These are phyloP conservation scores for Teratosphaeria epicoccoides DNA, from an alignment of 2,329 filamentous ascomycete species.

Conservation along the genomic window DNA sequence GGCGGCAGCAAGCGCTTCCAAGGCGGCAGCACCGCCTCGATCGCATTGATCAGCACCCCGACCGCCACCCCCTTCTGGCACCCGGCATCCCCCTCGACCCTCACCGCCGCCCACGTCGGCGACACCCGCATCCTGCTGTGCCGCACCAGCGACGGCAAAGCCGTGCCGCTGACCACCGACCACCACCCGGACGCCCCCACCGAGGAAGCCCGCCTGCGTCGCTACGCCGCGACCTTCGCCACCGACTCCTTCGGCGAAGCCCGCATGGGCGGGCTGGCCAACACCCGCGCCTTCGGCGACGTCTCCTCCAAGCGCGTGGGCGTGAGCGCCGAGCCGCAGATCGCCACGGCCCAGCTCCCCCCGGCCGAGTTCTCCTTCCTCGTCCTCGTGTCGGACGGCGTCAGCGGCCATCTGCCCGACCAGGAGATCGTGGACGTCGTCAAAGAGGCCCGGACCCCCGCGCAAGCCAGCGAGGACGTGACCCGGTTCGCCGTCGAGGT, in stretches of 20 bases:
- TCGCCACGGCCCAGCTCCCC: conserved; percentile 64
- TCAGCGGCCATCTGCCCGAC: conserved; percentile 75
- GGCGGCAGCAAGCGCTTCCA: conserved; percentile 70
- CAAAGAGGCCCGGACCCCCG: conserved; percentile 86
- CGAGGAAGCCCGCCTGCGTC: conserved; percentile 71
- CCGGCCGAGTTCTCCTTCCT: conserved; percentile 84
- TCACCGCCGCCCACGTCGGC: conserved; percentile 83
- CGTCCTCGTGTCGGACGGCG: conserved; percentile 78
- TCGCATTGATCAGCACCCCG: conserved; percentile 84
- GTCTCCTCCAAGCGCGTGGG: conserved; percentile 84
- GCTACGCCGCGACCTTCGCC: conserved; percentile 77
- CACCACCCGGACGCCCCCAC: conserved; percentile 84
- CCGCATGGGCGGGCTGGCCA: conserved; percentile 84
- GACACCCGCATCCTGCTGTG: conserved; percentile 88
- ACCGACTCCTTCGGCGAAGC: conserved; percentile 97
- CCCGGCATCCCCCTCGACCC: conserved; percentile 69
- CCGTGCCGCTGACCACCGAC: conserved; percentile 74
- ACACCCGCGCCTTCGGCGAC: conserved; percentile 89
- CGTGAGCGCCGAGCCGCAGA: conserved; percentile 86
- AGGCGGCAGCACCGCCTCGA: conserved; percentile 83
- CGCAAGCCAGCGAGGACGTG: conserved; percentile 67
- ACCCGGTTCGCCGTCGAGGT: conserved; percentile 86
- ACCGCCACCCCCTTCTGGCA: conserved; percentile 93
- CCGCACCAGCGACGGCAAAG: conserved; percentile 69
- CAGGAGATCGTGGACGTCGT: conserved; percentile 95